Conservation (phyloP, 2,329 filamentous ascomycete species). For the Incumbomyces delicatus region DNA sequence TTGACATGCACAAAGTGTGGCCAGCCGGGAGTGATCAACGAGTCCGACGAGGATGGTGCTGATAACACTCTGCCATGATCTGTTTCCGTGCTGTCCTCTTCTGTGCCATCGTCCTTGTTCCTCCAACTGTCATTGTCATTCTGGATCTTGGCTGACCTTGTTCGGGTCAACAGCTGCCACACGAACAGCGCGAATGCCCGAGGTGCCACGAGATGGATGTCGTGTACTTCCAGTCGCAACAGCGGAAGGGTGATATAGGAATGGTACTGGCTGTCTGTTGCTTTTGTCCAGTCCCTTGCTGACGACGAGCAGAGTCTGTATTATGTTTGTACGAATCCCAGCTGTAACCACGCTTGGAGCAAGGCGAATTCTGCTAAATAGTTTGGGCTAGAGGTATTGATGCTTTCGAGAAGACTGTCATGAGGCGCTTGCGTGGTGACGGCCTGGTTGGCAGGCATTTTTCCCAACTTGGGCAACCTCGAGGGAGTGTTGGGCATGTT, state of each 20-base stretch:
- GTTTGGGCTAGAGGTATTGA: constrained; percentile 12
- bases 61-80: constrained; percentile 2
- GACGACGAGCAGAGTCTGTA: constrained; percentile 62
- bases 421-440: neutral
- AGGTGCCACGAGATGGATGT: constrained; percentile 78
- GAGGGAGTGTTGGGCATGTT: no score
- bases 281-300: constrained; percentile 9
- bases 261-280: constrained; percentile 59
- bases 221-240: constrained; percentile 98
- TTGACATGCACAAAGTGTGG: constrained; percentile 47
- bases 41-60: constrained; percentile 6
- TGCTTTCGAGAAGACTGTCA: neutral
- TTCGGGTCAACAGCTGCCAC: constrained; percentile 62
- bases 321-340: constrained; percentile 69
- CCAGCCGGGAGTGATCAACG: constrained; percentile 30
- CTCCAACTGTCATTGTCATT: constrained; percentile 3
- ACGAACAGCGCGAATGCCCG: constrained; percentile 76
- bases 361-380: constrained; percentile 26
- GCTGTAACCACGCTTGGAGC: constrained; percentile 71
- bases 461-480: neutral
- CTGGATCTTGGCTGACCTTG: constrained; percentile 24
- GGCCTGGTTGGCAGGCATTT: neutral
- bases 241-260: constrained; percentile 91
- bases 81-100: neutral
- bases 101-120: constrained; percentile 3